phyloP scores from a whole-genome alignment of 2,329 filamentous ascomycete species.

The Grosmannia serpens region DNA sequence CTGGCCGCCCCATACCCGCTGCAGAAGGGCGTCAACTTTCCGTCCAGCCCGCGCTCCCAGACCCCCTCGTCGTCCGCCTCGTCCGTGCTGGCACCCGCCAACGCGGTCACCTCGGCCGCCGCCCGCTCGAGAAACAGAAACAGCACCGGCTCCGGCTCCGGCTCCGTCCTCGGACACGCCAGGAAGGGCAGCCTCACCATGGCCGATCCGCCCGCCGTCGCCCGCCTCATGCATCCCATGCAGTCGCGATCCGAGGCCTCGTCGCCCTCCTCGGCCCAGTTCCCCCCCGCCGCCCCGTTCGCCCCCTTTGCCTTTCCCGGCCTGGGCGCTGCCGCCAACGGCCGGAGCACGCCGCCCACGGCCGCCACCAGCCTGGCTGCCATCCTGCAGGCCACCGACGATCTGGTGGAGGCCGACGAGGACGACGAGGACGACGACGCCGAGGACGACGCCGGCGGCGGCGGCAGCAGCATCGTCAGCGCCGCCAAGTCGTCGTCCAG shows the following conservation, averaged over 20 bases:
- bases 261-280: slow-evolving; percentile 4
- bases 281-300: neutral
- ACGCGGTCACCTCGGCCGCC: neutral
- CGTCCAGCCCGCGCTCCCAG: neutral
- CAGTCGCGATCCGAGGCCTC: slow-evolving; percentile 8
- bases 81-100: neutral
- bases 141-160: slow-evolving; percentile 3
- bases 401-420: slow-evolving; percentile 21
- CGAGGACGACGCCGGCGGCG: slow-evolving; percentile 8
- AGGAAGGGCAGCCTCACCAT: slow-evolving; percentile 27
- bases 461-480: slow-evolving; percentile 1
- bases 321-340: neutral
- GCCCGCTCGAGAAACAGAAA: neutral
- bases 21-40: slow-evolving; percentile 1
- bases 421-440: slow-evolving; percentile 16
- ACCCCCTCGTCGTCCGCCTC: neutral
- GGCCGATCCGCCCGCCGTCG: slow-evolving; percentile 7
- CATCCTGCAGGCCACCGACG: slow-evolving; percentile 44
- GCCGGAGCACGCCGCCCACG: neutral
- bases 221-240: slow-evolving; percentile 8
- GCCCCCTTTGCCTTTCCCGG: neutral
- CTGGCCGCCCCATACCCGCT: neutral
- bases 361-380: slow-evolving; percentile 33
- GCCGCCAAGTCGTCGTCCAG: slow-evolving; percentile 50
- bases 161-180: slow-evolving; percentile 19